These are phyloP conservation scores for Boletus subcaerulescens DNA, from an alignment of 768 basidiomycete genomes.

Conservation along the genomic window DNA sequence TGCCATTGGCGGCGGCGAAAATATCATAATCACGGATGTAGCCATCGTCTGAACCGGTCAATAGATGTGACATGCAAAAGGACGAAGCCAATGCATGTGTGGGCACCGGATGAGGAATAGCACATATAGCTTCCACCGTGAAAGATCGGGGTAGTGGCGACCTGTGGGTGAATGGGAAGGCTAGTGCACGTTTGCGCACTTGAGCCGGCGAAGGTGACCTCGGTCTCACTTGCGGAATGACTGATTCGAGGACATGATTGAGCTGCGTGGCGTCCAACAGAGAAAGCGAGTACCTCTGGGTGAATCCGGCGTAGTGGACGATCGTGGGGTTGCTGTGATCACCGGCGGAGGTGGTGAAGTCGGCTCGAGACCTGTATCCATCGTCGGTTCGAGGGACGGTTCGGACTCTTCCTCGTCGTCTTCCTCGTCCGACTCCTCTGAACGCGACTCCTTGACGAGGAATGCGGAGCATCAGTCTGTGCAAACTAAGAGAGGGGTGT, in stretches of 20 bases:
- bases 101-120: constrained; percentile 84
- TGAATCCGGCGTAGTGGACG: constrained; percentile 31
- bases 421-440: constrained; percentile 60
- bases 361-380: constrained; percentile 31
- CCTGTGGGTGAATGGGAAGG: constrained; percentile 30
- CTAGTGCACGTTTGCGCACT: constrained; percentile 46
- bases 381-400: constrained; percentile 29
- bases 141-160: constrained; percentile 54
- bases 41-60: constrained; percentile 92
- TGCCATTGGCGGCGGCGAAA: constrained; percentile 84
- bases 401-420: constrained; percentile 51
- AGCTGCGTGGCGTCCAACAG: neutral
- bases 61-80: constrained; percentile 79
- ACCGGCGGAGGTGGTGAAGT: constrained; percentile 29
- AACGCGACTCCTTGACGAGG: constrained; percentile 47
- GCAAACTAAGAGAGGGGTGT: neutral
- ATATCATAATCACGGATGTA: constrained; percentile 92
- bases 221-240: constrained; percentile 26
- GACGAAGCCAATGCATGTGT: constrained; percentile 88
- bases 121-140: constrained; percentile 88
- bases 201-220: constrained; percentile 55
- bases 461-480: constrained; percentile 4
- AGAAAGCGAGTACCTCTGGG: constrained; percentile 29
- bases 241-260: constrained; percentile 20
- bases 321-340: constrained; percentile 22